These are phyloP conservation scores for Elongisporangium anandrum DNA, from an alignment of 352 stramenopile genomes.

Conservation along the genomic window DNA sequence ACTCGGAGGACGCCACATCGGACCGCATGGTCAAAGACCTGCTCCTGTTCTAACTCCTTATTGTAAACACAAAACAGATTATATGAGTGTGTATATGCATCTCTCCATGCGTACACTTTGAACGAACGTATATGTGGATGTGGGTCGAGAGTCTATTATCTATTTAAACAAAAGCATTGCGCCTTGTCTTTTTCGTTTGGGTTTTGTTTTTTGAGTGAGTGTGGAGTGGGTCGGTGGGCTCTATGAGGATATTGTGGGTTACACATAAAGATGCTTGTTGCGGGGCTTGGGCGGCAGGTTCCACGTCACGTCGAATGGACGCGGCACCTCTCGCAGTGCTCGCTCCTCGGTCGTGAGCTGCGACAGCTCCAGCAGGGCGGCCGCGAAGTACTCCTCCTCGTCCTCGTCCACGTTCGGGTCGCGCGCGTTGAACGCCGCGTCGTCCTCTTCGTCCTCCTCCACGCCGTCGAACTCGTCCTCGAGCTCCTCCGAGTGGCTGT, in stretches of 20 bases:
- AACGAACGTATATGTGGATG: background rate
- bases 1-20: conserved; percentile 61
- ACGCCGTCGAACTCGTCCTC: conserved; percentile 8
- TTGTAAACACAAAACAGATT: background rate
- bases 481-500: background rate
- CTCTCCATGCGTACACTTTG: background rate
- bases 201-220: conserved; percentile 3
- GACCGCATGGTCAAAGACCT: conserved; percentile 85
- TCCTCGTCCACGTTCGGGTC: conserved; percentile 9
- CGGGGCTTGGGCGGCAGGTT: conserved; percentile 43
- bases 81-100: background rate
- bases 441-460: conserved; percentile 1
- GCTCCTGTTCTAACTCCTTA: conserved; percentile 58
- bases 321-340: conserved; percentile 32
- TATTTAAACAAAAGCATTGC: conserved; percentile 15
- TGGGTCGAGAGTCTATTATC: conserved; percentile 13
- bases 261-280: conserved; percentile 83
- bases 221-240: too few species aligned
- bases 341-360: conserved; percentile 31
- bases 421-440: background rate
- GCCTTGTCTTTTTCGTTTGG: conserved; percentile 6
- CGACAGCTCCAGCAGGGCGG: conserved; percentile 27
- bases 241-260: conserved; percentile 10
- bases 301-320: conserved; percentile 77
- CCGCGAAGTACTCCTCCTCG: conserved; percentile 43